Evolutionary conservation across 805 yeast species (phyloP).

Genomic region (Candida ascalaphidarum): DNA sequence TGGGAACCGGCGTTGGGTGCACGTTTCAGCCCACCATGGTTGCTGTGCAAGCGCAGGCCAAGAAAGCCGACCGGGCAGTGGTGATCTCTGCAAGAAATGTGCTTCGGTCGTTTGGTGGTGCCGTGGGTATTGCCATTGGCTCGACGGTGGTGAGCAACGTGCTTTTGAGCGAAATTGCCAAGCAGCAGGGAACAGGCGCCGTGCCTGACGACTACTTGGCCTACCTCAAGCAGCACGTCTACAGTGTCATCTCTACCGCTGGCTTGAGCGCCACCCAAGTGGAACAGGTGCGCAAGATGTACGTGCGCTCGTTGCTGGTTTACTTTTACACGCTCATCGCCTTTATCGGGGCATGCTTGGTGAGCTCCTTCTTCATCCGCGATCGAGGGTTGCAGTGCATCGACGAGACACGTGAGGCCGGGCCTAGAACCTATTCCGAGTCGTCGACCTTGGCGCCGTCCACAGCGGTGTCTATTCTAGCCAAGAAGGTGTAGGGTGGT

Average conservation of each 20-base stretch:
- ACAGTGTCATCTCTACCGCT: conserved; percentile 11
- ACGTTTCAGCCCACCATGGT: conserved; percentile 19
- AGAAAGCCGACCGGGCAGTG: conserved; percentile 23
- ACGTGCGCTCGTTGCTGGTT: conserved; percentile 18
- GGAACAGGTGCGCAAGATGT: conserved; percentile 11
- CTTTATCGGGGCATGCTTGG: conserved; percentile 20
- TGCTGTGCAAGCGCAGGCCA: conserved; percentile 19
- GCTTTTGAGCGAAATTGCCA: conserved; percentile 10
- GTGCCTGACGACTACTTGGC: conserved; percentile 8
- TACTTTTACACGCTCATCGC: conserved; percentile 28
- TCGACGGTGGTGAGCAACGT: conserved; percentile 20
- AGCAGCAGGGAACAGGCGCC: conserved; percentile 3
- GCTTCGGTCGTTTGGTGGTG: conserved; percentile 25
- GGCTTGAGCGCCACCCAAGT: conserved; percentile 13
- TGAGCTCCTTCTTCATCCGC: conserved; percentile 21
- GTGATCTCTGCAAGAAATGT: conserved; percentile 26
- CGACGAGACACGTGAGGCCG: conserved; percentile 21
- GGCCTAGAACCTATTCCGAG: too few species aligned
- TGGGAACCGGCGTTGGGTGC: conserved; percentile 14
- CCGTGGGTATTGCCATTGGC: conserved; percentile 21
- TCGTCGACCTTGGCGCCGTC: too few species aligned
- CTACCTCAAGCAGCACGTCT: conserved; percentile 12
- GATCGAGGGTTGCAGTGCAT: conserved; percentile 31
- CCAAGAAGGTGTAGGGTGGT: too few species aligned
- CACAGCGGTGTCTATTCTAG: too few species aligned